Conservation (phyloP, 805 yeast species). For the Yamadazyma paraphyllophila region DNA sequence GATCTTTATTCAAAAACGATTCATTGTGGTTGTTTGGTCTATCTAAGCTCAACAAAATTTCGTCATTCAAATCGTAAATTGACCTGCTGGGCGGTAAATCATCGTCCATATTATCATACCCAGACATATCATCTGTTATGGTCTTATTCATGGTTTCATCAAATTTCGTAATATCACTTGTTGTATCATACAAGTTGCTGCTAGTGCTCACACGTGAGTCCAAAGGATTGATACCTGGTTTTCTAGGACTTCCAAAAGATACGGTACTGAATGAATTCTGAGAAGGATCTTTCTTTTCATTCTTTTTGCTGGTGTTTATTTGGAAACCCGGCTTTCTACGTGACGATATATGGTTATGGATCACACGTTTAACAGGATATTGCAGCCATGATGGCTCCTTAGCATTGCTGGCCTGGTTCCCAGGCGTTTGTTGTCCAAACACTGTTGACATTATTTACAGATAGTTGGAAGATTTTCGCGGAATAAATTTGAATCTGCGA, state of each 20-base stretch:
- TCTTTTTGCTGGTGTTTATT: slow-evolving; percentile 21
- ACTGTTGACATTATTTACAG: slow-evolving; percentile 1
- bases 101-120: slow-evolving; percentile 23
- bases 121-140: slow-evolving; percentile 27
- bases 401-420: slow-evolving; percentile 5
- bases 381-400: slow-evolving; percentile 37
- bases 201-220: slow-evolving; percentile 18
- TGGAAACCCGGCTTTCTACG: slow-evolving; percentile 41
- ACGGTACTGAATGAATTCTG: slow-evolving; percentile 30
- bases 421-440: neutral
- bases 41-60: slow-evolving; percentile 35
- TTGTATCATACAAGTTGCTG: slow-evolving; percentile 21
- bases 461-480: neutral
- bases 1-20: slow-evolving; percentile 46
- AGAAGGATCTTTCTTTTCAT: slow-evolving; percentile 10
- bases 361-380: slow-evolving; percentile 32
- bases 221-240: slow-evolving; percentile 14
- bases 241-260: slow-evolving; percentile 32
- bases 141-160: slow-evolving; percentile 33
- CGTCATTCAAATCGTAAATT: slow-evolving; percentile 47
- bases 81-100: slow-evolving; percentile 53
- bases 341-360: slow-evolving; percentile 42
- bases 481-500: neutral
- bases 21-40: slow-evolving; percentile 34
- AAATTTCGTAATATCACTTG: slow-evolving; percentile 16